Percentiles rank a stretch among this genome's conserved stretches.
Evolutionary conservation across 2,329 filamentous ascomycete genomes (phyloP).

Genomic region (Magnaporthiopsis incrustans): DNA sequence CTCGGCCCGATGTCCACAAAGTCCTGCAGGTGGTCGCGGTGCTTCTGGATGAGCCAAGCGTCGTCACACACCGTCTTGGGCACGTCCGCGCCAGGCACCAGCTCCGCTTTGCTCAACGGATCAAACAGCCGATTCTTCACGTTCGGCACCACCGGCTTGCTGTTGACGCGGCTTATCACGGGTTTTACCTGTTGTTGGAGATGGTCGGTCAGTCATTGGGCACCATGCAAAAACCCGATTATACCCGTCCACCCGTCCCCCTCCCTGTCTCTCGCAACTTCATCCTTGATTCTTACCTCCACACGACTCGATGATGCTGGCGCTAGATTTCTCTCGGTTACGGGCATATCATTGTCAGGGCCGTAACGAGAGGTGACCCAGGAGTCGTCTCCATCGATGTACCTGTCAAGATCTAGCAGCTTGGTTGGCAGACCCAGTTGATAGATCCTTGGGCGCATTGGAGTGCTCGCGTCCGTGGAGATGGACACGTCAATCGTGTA

Average conservation of each 20-base stretch:
- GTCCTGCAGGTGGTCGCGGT: conserved; percentile 48
- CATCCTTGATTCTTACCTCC: conserved; percentile 7
- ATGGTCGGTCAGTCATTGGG: background rate
- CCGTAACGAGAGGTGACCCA: conserved; percentile 36
- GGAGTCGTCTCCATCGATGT: conserved; percentile 35
- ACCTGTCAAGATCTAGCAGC: conserved; percentile 36
- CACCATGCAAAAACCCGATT: background rate
- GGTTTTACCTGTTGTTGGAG: background rate
- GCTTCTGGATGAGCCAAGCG: conserved; percentile 50
- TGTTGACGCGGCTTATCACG: background rate
- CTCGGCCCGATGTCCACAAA: conserved; percentile 45
- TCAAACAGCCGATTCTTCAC: conserved; percentile 48
- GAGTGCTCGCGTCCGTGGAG: conserved; percentile 13
- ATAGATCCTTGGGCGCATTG: conserved; percentile 25
- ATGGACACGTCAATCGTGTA: conserved; percentile 32
- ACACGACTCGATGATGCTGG: background rate
- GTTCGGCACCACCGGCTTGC: conserved; percentile 32
- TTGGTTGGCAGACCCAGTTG: conserved; percentile 34
- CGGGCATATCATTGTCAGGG: conserved; percentile 23
- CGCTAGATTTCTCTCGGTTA: background rate
- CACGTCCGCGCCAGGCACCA: conserved; percentile 40
- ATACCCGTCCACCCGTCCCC: background rate
- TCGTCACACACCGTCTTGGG: conserved; percentile 36
- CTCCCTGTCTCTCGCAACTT: background rate
- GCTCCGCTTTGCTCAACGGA: conserved; percentile 43